Evolutionary conservation across 768 basidiomycete species (phyloP).

Genomic region (Pluteus cervinus): DNA sequence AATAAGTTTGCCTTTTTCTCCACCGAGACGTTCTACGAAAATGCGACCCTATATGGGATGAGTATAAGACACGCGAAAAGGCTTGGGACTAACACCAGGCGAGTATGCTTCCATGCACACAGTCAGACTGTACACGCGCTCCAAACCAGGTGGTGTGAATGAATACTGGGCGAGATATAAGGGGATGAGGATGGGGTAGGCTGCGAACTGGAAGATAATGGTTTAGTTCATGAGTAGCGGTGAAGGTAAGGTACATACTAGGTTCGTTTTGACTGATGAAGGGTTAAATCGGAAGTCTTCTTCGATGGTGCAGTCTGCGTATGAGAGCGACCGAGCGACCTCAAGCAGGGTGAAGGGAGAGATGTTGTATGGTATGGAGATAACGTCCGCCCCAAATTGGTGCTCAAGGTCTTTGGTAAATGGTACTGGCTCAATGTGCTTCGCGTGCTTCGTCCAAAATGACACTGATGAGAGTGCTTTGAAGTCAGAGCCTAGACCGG

Average conservation of each 20-base stretch:
- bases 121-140: conserved; percentile 10
- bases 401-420: conserved; percentile 41
- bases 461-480: conserved; percentile 40
- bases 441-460: conserved; percentile 22
- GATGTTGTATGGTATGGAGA: conserved; percentile 51
- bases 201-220: conserved; percentile 37
- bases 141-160: conserved; percentile 10
- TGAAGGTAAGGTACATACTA: conserved; percentile 22
- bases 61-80: background rate
- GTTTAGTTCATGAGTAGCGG: too few species aligned
- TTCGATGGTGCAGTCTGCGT: conserved; percentile 26
- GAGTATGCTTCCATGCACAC: conserved; percentile 28
- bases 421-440: conserved; percentile 27
- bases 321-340: conserved; percentile 24
- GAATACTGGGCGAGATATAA: conserved; percentile 54
- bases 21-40: conserved; percentile 9
- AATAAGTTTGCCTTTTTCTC: conserved; percentile 4
- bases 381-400: conserved; percentile 43
- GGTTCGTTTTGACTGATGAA: conserved; percentile 32
- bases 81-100: conserved; percentile 16
- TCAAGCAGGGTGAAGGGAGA: conserved; percentile 48
- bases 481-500: conserved; percentile 33
- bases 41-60: conserved; percentile 15
- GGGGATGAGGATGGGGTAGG: conserved; percentile 60
- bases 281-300: conserved; percentile 37